Evolutionary conservation across 1,284 basidiomycete species (phyloP).

Genomic region (Apiotrichum gamsii): DNA sequence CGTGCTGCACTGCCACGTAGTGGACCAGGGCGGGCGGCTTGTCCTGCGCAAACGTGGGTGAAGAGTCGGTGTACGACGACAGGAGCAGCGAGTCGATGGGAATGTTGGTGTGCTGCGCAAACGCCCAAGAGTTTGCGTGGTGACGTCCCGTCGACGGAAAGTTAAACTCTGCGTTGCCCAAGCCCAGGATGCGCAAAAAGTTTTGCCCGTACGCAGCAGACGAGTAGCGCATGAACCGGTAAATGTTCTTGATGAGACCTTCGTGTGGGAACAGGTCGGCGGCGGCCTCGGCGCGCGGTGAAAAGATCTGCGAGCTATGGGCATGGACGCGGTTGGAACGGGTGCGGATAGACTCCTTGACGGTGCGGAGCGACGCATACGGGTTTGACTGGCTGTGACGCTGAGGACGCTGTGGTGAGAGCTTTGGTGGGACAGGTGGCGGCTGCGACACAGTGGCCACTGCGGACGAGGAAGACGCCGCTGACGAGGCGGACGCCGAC

Average conservation of each 20-base stretch:
- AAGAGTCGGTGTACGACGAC: constrained; percentile 48
- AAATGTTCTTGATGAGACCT: constrained; percentile 49
- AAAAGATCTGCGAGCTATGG: constrained; percentile 15
- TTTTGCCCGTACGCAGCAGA: constrained; percentile 49
- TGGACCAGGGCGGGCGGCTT: constrained; percentile 50
- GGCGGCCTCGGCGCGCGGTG: constrained; percentile 15
- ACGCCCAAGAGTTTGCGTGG: constrained; percentile 49
- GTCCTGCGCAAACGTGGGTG: constrained; percentile 27
- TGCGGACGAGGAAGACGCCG: no score
- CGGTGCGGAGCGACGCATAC: no score
- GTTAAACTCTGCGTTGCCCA: constrained; percentile 48
- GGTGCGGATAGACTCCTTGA: constrained; percentile 16
- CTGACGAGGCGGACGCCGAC: no score
- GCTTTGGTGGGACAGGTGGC: no score
- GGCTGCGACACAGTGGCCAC: no score
- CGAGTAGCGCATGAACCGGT: constrained; percentile 50
- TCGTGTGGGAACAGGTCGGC: constrained; percentile 46
- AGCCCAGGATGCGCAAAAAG: constrained; percentile 50
- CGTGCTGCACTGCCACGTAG: constrained; percentile 51
- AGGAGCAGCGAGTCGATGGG: constrained; percentile 50
- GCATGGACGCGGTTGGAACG: constrained; percentile 16
- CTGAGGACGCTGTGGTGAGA: no score
- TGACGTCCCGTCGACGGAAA: constrained; percentile 49
- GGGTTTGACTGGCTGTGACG: no score
- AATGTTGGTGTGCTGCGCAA: constrained; percentile 50